Percentiles rank a stretch among this genome's conserved stretches.
Evolutionary conservation across 176 grass and related monocot species (phyloP).

Genomic region (Oryza glaberrima): DNA sequence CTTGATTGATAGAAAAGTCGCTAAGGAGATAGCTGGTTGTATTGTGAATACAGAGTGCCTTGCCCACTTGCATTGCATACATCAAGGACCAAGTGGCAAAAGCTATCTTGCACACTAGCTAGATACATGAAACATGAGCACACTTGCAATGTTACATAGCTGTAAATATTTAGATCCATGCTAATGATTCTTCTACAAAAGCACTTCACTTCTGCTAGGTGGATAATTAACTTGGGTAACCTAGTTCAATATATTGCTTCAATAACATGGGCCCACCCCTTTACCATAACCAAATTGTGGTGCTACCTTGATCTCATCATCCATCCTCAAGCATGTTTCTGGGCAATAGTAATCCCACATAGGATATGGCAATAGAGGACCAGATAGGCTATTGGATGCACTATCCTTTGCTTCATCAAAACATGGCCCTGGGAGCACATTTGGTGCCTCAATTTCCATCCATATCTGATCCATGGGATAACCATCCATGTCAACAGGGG

Average conservation of each 20-base stretch:
- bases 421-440: conserved; percentile 13
- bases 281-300: conserved; percentile 43
- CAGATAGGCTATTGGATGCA: conserved; percentile 32
- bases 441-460: conserved; percentile 74
- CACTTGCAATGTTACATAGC: conserved; percentile 40
- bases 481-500: conserved; percentile 50
- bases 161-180: conserved; percentile 44
- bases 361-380: conserved; percentile 26
- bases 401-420: conserved; percentile 41
- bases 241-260: conserved; percentile 44
- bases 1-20: conserved; percentile 28
- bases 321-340: conserved; percentile 62
- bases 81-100: conserved; percentile 40
- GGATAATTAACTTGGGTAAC: conserved; percentile 34
- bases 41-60: conserved; percentile 46
- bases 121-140: conserved; percentile 40
- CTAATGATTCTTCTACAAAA: conserved; percentile 45
- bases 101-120: conserved; percentile 45
- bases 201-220: conserved; percentile 59
- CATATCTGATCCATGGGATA: conserved; percentile 94
- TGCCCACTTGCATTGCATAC: conserved; percentile 39
- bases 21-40: conserved; percentile 35
- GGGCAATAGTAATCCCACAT: conserved; percentile 55
- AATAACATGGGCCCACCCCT: conserved; percentile 49
- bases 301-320: conserved; percentile 61